Percentiles rank a stretch among this genome's conserved stretches.
Evolutionary conservation across 2,329 filamentous ascomycete species (phyloP).

Genomic region (Tolypocladium amazonense): DNA sequence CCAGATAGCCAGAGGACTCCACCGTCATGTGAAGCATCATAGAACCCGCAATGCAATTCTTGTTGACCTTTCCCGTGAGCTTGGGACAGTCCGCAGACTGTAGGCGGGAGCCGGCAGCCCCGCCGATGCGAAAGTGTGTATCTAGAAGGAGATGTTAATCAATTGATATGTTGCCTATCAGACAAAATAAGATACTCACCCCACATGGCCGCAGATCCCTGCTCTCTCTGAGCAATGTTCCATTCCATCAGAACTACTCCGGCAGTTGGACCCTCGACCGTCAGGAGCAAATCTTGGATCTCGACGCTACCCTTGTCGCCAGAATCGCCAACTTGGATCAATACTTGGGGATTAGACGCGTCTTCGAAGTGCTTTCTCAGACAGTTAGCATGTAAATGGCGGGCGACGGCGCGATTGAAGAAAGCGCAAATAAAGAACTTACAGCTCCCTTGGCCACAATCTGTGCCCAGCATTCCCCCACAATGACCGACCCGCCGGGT

Average conservation of each 20-base stretch:
- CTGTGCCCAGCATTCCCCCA: too few relatives aligned
- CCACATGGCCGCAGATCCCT: neutral
- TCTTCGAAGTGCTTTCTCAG: too few relatives aligned
- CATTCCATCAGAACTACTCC: neutral
- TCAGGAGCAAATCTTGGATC: neutral
- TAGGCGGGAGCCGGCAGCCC: neutral
- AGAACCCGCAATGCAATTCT: neutral
- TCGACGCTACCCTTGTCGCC: neutral
- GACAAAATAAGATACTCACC: neutral
- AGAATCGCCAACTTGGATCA: neutral
- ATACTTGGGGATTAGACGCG: too few relatives aligned
- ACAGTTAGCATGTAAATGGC: too few relatives aligned
- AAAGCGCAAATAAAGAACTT: too few relatives aligned
- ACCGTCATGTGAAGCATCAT: neutral
- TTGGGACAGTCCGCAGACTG: neutral
- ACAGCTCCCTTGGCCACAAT: too few relatives aligned
- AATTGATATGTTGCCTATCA: too few relatives aligned
- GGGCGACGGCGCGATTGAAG: too few relatives aligned
- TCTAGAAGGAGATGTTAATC: neutral
- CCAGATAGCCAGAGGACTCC: neutral
- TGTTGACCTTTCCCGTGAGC: neutral
- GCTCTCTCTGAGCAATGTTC: neutral
- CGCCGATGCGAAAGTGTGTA: neutral
- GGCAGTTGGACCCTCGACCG: neutral
- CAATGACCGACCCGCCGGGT: too few relatives aligned